Evolutionary conservation across 768 basidiomycete species (phyloP).

Genomic region (Hydnomerulius pinastri): DNA sequence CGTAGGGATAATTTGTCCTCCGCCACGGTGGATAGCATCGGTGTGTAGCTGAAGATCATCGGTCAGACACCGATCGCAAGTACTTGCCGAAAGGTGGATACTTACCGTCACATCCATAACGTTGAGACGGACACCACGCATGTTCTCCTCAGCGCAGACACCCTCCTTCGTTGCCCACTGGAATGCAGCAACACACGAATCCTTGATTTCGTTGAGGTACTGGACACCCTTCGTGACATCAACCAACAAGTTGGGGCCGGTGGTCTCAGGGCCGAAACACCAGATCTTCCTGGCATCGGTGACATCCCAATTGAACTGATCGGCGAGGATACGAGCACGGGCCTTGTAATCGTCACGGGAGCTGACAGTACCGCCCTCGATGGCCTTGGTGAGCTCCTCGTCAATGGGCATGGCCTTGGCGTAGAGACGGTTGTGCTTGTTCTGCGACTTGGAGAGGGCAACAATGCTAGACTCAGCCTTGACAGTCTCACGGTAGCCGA

Average conservation of each 20-base stretch:
- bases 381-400: conserved; percentile 92
- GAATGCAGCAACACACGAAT: conserved; percentile 98
- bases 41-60: conserved; percentile 81
- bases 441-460: conserved; percentile 98
- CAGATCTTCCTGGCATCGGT: conserved; percentile 99
- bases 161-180: conserved; percentile 99
- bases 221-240: conserved; percentile 99
- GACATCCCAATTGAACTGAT: conserved; percentile 98
- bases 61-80: too few relatives aligned
- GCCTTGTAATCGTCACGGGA: conserved; percentile 97
- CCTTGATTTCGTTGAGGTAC: conserved; percentile 99
- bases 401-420: conserved; percentile 91
- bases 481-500: conserved; percentile 97
- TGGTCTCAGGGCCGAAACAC: conserved; percentile 99
- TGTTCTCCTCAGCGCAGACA: conserved; percentile 94
- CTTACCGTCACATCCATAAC: conserved; percentile 91
- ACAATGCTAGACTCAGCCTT: conserved; percentile 93
- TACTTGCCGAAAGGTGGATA: too few relatives aligned
- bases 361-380: conserved; percentile 82
- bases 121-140: conserved; percentile 98
- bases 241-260: conserved; percentile 94
- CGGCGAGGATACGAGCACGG: conserved; percentile 93
- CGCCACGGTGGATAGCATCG: conserved; percentile 99
- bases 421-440: conserved; percentile 99
- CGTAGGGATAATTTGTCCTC: conserved; percentile 97